These are phyloP conservation scores for Gracilaria gracilis DNA, from an alignment of 23 red algal species.

Conservation along the genomic window DNA sequence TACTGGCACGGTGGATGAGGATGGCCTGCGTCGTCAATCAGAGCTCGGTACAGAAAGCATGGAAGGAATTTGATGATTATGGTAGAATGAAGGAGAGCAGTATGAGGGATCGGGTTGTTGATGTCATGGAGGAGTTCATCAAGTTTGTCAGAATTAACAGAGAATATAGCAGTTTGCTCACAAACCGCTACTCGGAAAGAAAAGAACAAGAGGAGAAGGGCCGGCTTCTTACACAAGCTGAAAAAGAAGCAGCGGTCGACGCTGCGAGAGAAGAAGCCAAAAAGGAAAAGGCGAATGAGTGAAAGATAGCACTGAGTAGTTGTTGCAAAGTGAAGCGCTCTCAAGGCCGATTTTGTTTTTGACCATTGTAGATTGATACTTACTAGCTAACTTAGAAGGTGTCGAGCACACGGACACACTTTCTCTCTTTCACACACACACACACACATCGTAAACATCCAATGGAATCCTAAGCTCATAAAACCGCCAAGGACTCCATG, in stretches of 20 bases:
- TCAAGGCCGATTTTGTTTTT: too few species aligned
- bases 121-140: conserved; percentile 84
- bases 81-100: conserved; percentile 76
- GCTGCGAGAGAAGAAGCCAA: conserved; percentile 27
- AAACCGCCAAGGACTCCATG: too few species aligned
- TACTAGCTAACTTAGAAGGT: too few species aligned
- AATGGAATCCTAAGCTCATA: too few species aligned
- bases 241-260: conserved; percentile 72
- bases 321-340: background rate
- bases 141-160: conserved; percentile 66
- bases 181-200: conserved; percentile 79
- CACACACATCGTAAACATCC: too few species aligned
- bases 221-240: conserved; percentile 79
- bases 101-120: conserved; percentile 83
- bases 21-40: conserved; percentile 84
- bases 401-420: too few species aligned
- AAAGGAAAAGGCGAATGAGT: conserved; percentile 67
- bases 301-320: background rate
- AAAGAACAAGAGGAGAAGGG: conserved; percentile 79
- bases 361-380: too few species aligned
- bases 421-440: too few species aligned
- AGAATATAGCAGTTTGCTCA: conserved; percentile 56
- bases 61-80: conserved; percentile 87
- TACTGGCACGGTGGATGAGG: conserved; percentile 88
- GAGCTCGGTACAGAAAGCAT: conserved; percentile 75